Conservation (phyloP, 306 rosid genomes). For the Medicago truncatula region DNA sequence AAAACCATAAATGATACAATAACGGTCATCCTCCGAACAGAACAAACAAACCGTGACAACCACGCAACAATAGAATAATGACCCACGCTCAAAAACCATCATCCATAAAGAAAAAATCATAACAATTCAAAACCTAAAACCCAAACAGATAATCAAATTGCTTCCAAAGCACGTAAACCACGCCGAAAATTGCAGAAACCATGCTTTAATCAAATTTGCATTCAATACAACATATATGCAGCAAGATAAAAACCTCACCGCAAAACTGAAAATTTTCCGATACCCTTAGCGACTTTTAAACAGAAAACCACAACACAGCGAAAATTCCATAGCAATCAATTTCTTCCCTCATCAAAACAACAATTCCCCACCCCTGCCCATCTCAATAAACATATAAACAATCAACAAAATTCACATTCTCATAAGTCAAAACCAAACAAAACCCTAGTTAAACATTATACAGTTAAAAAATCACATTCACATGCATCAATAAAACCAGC, state of each 20-base stretch:
- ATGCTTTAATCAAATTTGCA: slow-evolving; percentile 8
- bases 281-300: not conserved
- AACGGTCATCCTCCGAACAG: not conserved
- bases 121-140: slow-evolving; percentile 21
- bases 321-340: not conserved
- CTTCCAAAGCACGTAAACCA: slow-evolving; percentile 1
- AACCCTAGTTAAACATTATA: slow-evolving; percentile 18
- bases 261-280: not conserved
- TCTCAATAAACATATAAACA: not conserved
- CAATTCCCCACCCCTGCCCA: not conserved
- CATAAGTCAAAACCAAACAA: not conserved
- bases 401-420: not conserved
- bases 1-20: not conserved
- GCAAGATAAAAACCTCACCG: not conserved
- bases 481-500: not conserved
- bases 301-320: too few relatives aligned
- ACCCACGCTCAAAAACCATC: not conserved
- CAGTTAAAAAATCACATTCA: slow-evolving; percentile 19
- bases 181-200: not conserved
- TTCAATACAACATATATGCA: not conserved
- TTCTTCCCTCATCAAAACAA: not conserved
- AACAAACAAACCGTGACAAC: not conserved
- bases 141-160: not conserved
- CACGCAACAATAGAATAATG: not conserved
- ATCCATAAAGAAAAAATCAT: not conserved